Conservation (phyloP, 441 rosid genomes). For the Codiaeum variegatum region DNA sequence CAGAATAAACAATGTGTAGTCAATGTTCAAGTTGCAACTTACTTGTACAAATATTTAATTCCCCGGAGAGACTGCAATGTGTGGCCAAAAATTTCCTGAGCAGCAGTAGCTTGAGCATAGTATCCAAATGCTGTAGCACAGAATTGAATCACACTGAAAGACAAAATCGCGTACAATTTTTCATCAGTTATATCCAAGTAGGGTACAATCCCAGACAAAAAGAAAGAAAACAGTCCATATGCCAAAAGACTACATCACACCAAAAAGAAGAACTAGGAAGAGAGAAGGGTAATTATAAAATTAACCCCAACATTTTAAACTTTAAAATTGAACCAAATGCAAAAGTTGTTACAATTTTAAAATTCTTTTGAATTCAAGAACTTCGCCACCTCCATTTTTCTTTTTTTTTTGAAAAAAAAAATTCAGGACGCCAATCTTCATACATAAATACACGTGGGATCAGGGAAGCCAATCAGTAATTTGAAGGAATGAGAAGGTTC, state of each 20-base stretch:
- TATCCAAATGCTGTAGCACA: constrained; percentile 96
- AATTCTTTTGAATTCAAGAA: background rate
- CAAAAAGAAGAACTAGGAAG: background rate
- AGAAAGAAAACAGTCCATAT: background rate
- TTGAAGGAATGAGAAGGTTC: background rate
- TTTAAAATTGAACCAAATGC: background rate
- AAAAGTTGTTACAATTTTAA: background rate
- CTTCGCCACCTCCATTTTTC: too few relatives aligned
- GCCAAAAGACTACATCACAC: background rate
- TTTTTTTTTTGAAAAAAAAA: too few relatives aligned
- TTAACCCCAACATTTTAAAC: background rate
- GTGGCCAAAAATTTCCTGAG: constrained; percentile 97
- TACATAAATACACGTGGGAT: background rate
- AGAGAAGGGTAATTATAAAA: background rate
- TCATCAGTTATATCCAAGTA: background rate
- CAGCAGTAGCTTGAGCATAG: constrained; percentile 99
- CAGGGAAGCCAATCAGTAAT: background rate
- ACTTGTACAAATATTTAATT: constrained; percentile 92
- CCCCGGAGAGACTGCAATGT: constrained; percentile 95
- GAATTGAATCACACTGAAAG: constrained; percentile 92
- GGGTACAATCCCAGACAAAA: background rate
- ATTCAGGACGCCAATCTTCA: too few relatives aligned
- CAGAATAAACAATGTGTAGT: background rate
- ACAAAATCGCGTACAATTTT: constrained; percentile 6
- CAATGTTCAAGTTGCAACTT: constrained; percentile 29